Conservation (phyloP, 345 rosid species). For the Melaleuca alternifolia region DNA sequence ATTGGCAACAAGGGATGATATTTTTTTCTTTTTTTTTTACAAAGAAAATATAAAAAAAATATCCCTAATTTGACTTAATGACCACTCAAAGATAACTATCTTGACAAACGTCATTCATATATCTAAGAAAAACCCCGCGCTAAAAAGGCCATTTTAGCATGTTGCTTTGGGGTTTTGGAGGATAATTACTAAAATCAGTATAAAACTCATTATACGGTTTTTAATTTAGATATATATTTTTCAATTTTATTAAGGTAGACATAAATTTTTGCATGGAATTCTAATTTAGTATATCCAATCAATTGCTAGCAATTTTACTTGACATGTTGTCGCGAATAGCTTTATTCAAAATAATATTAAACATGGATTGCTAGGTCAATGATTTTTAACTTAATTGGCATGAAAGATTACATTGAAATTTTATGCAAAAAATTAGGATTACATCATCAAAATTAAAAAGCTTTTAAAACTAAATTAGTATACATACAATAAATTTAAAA, state of each 20-base stretch:
- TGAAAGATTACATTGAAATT: not conserved
- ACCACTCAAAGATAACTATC: not conserved
- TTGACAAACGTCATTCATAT: not conserved
- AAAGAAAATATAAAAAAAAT: not conserved
- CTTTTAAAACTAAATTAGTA: not conserved
- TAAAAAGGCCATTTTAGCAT: not conserved
- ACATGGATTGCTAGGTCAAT: rapidly evolving
- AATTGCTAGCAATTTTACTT: rapidly evolving
- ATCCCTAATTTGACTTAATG: not conserved
- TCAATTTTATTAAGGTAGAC: not conserved
- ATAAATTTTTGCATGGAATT: rapidly evolving
- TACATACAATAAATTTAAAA: too few relatives aligned
- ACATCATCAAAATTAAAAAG: not conserved
- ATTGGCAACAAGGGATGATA: not conserved
- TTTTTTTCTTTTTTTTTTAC: not conserved
- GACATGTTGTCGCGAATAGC: rapidly evolving
- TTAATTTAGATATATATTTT: rapidly evolving
- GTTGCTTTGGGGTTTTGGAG: rapidly evolving
- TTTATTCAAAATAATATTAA: not conserved
- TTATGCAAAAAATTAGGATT: not conserved
- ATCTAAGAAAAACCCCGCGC: not conserved
- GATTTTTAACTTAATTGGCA: not conserved
- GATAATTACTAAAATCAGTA: not conserved
- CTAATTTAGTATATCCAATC: not conserved
- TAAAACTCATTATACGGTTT: not conserved